Evolutionary conservation across 2,329 filamentous ascomycete species (phyloP).

Genomic region (Talaromyces amestolkiae): DNA sequence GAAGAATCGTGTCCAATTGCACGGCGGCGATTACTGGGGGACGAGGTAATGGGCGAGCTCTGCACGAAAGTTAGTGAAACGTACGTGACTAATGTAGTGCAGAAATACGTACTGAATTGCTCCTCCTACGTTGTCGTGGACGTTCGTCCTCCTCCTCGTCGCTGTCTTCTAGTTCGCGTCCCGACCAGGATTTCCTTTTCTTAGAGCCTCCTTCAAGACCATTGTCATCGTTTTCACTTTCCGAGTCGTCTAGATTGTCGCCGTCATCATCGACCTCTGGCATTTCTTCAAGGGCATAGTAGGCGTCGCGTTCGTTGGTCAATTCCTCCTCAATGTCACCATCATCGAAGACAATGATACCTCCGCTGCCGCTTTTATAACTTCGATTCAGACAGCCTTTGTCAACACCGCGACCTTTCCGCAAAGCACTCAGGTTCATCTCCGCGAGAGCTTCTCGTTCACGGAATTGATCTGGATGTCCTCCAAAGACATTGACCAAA

Average conservation of each 20-base stretch:
- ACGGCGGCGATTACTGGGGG: slow-evolving; percentile 41
- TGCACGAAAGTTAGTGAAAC: slow-evolving; percentile 24
- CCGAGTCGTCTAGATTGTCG: slow-evolving; percentile 58
- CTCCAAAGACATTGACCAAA: slow-evolving; percentile 85
- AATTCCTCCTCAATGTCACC: slow-evolving; percentile 90
- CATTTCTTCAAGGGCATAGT: slow-evolving; percentile 84
- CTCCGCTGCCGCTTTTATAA: slow-evolving; percentile 77
- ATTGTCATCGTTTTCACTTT: slow-evolving; percentile 52
- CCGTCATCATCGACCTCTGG: slow-evolving; percentile 78
- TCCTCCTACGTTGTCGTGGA: slow-evolving; percentile 76
- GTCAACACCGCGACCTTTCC: slow-evolving; percentile 64
- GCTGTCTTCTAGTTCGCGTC: slow-evolving; percentile 65
- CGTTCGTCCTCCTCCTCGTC: slow-evolving; percentile 70
- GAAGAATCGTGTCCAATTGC: slow-evolving; percentile 41
- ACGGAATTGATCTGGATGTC: slow-evolving; percentile 41
- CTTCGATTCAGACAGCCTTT: slow-evolving; percentile 68
- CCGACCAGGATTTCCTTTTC: slow-evolving; percentile 79
- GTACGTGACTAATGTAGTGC: not conserved
- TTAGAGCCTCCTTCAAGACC: slow-evolving; percentile 41
- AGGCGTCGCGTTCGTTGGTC: slow-evolving; percentile 71
- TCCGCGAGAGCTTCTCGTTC: slow-evolving; percentile 53
- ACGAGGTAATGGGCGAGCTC: slow-evolving; percentile 43
- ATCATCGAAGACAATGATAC: slow-evolving; percentile 92
- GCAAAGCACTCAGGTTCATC: slow-evolving; percentile 39
- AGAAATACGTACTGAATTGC: slow-evolving; percentile 68